Percentiles rank a stretch among this genome's conserved stretches.
Evolutionary conservation across 495 filamentous ascomycete species (phyloP).

Genomic region (Aeminium ludgeri): DNA sequence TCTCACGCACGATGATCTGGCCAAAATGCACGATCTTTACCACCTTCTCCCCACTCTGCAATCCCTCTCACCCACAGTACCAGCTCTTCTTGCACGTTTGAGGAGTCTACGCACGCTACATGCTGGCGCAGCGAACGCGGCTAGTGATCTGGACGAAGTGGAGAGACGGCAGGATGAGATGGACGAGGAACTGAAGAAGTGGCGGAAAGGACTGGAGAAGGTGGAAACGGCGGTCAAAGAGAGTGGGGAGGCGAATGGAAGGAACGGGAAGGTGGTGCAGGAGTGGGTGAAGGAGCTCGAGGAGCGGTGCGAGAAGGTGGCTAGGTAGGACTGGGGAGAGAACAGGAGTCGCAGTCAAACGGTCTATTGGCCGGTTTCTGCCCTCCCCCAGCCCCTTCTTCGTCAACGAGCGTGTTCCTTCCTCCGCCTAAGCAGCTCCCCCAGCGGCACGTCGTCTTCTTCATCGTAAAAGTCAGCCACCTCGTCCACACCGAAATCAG

Average conservation of each 20-base stretch:
- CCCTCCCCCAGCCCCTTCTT: not conserved
- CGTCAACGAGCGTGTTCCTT: not conserved
- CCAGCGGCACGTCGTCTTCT: conserved; percentile 60
- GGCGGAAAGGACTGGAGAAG: conserved; percentile 65
- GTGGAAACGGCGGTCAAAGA: conserved; percentile 57
- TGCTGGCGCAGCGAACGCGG: conserved; percentile 69
- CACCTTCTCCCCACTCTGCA: conserved; percentile 79
- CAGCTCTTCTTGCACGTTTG: conserved; percentile 69
- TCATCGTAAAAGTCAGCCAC: conserved; percentile 63
- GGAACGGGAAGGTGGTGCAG: conserved; percentile 66
- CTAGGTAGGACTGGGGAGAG: not conserved
- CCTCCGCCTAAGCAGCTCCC: conserved; percentile 34
- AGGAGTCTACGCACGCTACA: conserved; percentile 72
- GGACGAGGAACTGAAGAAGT: conserved; percentile 64
- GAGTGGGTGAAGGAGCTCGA: conserved; percentile 84
- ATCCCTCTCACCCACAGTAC: conserved; percentile 66
- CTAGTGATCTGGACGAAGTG: conserved; percentile 55
- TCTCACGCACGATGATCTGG: conserved; percentile 3
- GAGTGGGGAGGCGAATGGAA: conserved; percentile 49
- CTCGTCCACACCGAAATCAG: conserved; percentile 84
- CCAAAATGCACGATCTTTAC: conserved; percentile 39
- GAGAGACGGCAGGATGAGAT: conserved; percentile 71
- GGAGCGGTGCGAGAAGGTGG: conserved; percentile 14
- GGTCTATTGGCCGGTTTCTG: not conserved
- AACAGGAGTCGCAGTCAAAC: not conserved